These are phyloP conservation scores for Paulownia fortunei DNA, from an alignment of 257 asterid species.

Conservation along the genomic window DNA sequence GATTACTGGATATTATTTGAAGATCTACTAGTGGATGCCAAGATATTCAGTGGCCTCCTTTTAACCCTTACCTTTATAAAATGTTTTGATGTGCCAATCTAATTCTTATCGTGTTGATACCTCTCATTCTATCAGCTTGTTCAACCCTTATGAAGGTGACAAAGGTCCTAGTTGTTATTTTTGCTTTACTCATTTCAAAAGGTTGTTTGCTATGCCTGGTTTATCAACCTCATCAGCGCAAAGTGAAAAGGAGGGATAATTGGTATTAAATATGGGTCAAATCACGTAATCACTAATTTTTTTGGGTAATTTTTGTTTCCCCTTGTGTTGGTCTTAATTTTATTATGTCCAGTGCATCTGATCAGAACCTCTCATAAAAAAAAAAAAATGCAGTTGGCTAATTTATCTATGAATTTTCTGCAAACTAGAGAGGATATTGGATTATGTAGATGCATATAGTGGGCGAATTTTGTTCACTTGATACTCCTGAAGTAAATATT, in stretches of 20 bases:
- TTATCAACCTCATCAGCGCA: background rate
- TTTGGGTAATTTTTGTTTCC: background rate
- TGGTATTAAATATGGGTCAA: background rate
- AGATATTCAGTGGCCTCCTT: conserved; percentile 1
- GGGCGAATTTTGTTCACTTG: no score
- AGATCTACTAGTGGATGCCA: background rate
- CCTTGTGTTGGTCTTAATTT: background rate
- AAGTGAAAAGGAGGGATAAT: background rate
- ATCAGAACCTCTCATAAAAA: background rate
- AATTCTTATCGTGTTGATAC: background rate
- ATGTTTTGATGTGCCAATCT: background rate
- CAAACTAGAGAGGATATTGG: background rate
- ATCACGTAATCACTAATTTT: no score
- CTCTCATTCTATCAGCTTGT: background rate
- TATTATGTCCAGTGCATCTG: background rate
- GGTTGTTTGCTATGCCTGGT: background rate
- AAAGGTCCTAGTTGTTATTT: background rate
- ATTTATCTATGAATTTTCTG: no score
- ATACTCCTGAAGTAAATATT: background rate
- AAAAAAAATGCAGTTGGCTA: background rate
- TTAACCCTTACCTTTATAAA: background rate
- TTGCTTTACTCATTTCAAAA: background rate
- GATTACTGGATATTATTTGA: background rate
- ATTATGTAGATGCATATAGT: background rate
- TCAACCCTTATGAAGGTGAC: background rate